Evolutionary conservation across 1,139 yeast species (phyloP), one percentile per base, ranked within the genome.

Genomic region (Zhuliangozyma blackwelliae): DNA sequence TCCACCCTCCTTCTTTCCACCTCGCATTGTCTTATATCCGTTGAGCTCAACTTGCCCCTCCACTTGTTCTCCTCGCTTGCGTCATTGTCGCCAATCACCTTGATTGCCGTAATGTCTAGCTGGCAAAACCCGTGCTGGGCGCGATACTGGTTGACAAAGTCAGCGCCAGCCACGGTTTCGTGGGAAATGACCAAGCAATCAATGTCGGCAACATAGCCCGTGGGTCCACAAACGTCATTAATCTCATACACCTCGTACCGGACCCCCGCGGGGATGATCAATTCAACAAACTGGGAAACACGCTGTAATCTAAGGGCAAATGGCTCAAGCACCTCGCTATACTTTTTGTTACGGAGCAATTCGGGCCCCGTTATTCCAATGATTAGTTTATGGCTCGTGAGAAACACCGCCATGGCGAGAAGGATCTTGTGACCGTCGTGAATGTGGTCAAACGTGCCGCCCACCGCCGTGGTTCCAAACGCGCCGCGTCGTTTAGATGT

Each of bases 371-470:
- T 88, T 5, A 94, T 68, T 0, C 98, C 98, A 7, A 92, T 69
- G 37, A 92, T 83, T 10, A 92, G 63, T 20, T 60, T 63, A 3
- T 57, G 49, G 5, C 61, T 51, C 0, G 94, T 70, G 10, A 87
- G 48, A 51, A 79, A 89, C 0, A 81, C 77, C 0, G 95, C 73
- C 47, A 87, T 67, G 0, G 95, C 82, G 7, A 94, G 65, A 16
- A 94, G 64, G 25, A 92, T 81, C 57, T 86, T 88, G 60, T 94
- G 99, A 0, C 98, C 99, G 52, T 85, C 96, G 51, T 94, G 99
- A 28, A 94, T 55, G 60, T 94, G 97, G 55, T 94, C 99, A 63
- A 94, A 94, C 0, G 98, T 94, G 0, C 99, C 99, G 1, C 98
- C 98, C 1, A 90, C 81, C 1, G 95, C 95, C 10, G 51, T 48